Evolutionary conservation across 2,329 filamentous ascomycete species (phyloP), one percentile per base, ranked within the genome.

Genomic region (Aspergillus felis): DNA sequence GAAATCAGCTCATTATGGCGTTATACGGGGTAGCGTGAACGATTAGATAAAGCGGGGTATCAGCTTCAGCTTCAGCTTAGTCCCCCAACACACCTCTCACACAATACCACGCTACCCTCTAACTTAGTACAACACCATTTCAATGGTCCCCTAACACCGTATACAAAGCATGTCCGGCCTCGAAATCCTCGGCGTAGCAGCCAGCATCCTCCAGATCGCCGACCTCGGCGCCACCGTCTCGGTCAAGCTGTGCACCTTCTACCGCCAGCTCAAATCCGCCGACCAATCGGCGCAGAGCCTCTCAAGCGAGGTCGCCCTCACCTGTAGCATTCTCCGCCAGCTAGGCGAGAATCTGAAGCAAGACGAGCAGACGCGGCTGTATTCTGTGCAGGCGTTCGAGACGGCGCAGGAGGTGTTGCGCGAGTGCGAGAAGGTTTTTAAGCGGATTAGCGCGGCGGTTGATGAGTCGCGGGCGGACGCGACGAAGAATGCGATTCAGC

Each of bases 161-260:
- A 3, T 2, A 22, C 8, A 22, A 20, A 9, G 12, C 54, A 66
- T 64, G 62, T 63, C 64, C 20, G 59, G 64, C 17, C 48, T 65
- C 32, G 66, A 68, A 28, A 57, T 60, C 22, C 12, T 68, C 17
- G 70, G 68, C 9, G 46, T 72, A 6, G 64, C 63, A 17, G 68
- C 66, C 27, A 67, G 63, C 22, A 69, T 71, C 25, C 28, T 71
- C 27, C 69, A 73, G 48, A 61, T 73, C 35, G 70, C 72, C 7
- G 70, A 73, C n/a, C 42, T 70, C 1, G 70, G 68, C 6, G 59
- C 61, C 12, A 64, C 64, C n/a, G 58, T 74, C 4, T 68, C 67
- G 1, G 57, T 72, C 46, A 68, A 66, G 28, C 64, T 74, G 10
- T 74, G 63, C 57, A 65, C 66, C 14, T 69, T 72, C 59, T 61